These are phyloP conservation scores for Peniophora sp. DNA, from an alignment of 1,284 basidiomycete species.

Conservation along the genomic window DNA sequence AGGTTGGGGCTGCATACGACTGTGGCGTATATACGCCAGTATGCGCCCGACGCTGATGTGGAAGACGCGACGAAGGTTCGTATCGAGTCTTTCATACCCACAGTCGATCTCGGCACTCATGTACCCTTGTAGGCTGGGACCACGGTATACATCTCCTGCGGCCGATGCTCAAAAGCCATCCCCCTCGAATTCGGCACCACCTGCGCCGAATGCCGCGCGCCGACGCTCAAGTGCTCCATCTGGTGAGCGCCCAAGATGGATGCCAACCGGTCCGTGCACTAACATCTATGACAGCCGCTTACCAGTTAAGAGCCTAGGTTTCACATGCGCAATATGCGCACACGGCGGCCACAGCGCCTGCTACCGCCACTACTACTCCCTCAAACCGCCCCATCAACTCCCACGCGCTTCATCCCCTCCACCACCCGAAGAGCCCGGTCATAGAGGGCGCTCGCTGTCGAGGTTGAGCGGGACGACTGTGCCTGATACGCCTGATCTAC, in stretches of 20 bases:
- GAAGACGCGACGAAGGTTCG: conserved; percentile 43
- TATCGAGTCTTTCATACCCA: neutral
- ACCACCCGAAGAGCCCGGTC: conserved; percentile 9
- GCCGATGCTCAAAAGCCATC: conserved; percentile 56
- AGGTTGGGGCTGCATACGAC: conserved; percentile 52
- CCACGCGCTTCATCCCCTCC: conserved; percentile 8
- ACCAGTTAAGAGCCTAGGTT: conserved; percentile 58
- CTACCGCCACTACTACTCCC: conserved; percentile 55
- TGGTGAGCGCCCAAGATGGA: conserved; percentile 40
- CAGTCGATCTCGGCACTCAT: conserved; percentile 4
- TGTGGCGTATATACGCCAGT: conserved; percentile 67
- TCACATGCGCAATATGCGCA: conserved; percentile 64
- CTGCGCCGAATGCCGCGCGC: conserved; percentile 46
- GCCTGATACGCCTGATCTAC: neutral
- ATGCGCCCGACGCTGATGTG: conserved; percentile 41
- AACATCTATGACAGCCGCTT: conserved; percentile 45
- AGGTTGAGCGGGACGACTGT: conserved; percentile 3
- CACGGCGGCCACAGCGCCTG: conserved; percentile 75
- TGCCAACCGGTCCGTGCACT: neutral
- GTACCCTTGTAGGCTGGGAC: conserved; percentile 48
- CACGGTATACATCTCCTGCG: conserved; percentile 57
- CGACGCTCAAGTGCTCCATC: conserved; percentile 52
- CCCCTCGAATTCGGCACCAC: conserved; percentile 24
- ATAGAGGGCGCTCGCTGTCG: conserved; percentile 12
- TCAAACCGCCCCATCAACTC: conserved; percentile 39